These are phyloP conservation scores for Lanmaoa rubissima DNA, from an alignment of 768 basidiomycete species.

Conservation along the genomic window DNA sequence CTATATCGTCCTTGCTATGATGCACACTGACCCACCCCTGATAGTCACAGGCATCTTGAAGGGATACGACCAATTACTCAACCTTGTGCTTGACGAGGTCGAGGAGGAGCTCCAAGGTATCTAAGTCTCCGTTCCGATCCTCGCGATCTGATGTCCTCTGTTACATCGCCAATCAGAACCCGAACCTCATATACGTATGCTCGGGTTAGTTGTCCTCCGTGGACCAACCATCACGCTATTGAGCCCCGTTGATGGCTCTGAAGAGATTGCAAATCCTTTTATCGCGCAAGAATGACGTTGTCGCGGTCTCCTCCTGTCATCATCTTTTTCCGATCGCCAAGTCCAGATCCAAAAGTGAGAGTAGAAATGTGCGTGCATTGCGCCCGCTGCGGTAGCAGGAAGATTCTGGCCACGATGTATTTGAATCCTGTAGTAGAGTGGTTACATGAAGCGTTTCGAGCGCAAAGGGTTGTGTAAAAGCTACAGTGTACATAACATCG, in stretches of 20 bases:
- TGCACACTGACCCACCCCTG: neutral
- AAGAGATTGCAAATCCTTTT: constrained; percentile 93
- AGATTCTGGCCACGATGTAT: constrained; percentile 1
- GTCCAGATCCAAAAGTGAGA: neutral
- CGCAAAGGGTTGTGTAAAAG: constrained; percentile 8
- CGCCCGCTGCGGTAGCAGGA: neutral
- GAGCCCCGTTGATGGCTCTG: constrained; percentile 92
- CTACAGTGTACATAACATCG: constrained; percentile 13
- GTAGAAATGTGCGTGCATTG: constrained; percentile 2
- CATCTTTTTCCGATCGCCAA: neutral
- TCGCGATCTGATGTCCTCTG: constrained; percentile 9
- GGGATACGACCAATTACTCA: constrained; percentile 94
- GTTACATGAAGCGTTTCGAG: constrained; percentile 18
- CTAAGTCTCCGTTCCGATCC: constrained; percentile 18
- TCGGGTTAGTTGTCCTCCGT: constrained; percentile 87
- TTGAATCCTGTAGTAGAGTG: constrained; percentile 13
- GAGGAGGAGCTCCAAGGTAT: constrained; percentile 76
- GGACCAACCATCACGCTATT: constrained; percentile 94
- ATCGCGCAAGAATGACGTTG: constrained; percentile 54
- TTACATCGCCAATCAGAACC: constrained; percentile 45
- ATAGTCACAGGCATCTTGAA: constrained; percentile 90
- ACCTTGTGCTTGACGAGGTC: constrained; percentile 96
- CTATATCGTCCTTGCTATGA: neutral
- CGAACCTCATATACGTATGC: constrained; percentile 56
- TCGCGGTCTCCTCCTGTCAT: neutral